Evolutionary conservation across 2,329 filamentous ascomycete species (phyloP), one percentile per base, ranked within the genome.

Genomic region (Talaromyces sp.): DNA sequence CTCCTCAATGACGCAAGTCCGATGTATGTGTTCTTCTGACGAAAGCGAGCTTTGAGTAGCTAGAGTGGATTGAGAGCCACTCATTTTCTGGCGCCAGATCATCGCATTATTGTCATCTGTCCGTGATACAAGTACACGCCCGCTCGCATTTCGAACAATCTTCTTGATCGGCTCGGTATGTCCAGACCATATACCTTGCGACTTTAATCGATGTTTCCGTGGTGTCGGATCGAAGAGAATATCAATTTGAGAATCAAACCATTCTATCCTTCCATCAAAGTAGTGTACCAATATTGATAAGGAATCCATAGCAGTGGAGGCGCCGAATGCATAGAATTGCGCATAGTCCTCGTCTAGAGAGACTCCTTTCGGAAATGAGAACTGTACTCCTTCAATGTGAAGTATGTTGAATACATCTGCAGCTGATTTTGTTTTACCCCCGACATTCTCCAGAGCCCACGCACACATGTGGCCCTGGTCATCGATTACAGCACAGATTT

Each of bases 401-500:
- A 92, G 88, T 70, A 97, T 88, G 72, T 92, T 95, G 80, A 95
- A 96, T n/a, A 94, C 86, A 67, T 88, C 87, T 33, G 87, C 83
- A 3, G 85, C 82, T 66, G 86, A 86, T 69, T 86, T 87, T 37
- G 83, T 81, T 72, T 89, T 92, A 70, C 86, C 88, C 41, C 90
- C 89, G 22, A 96, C 85, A 72, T 94, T 93, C 75, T 98, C 93
- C 64, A 99, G 79, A 0, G 92, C 94, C 91, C 94, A 97, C 0
- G 92, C 92, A 47, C 91, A 93, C 90, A 98, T 92, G 69, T 89
- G 88, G 1, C 94, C 94, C 57, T 84, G 82, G n/a, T 89, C 88
- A 76, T 98, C 92, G 57, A 97, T 82, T 9, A 94, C 88, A 27
- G 98, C 84, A 69, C 93, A 95, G 2, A 99, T 87, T 74, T 99